A percentile compares a stretch with the other conserved stretches of the same genome.
These are phyloP conservation scores for Amphicarpaea edgeworthii DNA, from an alignment of 306 rosid species.

Conservation along the genomic window DNA sequence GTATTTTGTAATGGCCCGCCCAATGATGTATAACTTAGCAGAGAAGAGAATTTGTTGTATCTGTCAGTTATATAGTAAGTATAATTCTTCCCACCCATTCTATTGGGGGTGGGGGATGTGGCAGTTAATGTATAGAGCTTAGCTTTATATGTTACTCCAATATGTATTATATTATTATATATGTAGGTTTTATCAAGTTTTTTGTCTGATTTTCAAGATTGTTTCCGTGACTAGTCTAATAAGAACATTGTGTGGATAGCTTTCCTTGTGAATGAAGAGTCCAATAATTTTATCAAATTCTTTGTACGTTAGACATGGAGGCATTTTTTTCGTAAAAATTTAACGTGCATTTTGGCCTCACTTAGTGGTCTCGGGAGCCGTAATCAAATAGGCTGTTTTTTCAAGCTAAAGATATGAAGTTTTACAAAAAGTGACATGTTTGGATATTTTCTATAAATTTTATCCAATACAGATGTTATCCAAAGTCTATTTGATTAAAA, in stretches of 20 bases:
- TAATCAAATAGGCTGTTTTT: too few relatives aligned
- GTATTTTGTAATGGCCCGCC: slow-evolving; percentile 11
- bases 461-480: too few relatives aligned
- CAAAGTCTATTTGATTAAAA: too few relatives aligned
- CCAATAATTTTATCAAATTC: slow-evolving; percentile 3
- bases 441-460: too few relatives aligned
- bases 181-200: slow-evolving; percentile 29
- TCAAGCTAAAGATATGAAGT: too few relatives aligned
- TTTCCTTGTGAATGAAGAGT: neutral
- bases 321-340: too few relatives aligned
- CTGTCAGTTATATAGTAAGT: slow-evolving; percentile 16
- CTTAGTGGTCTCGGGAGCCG: too few relatives aligned
- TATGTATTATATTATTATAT: slow-evolving; percentile 30
- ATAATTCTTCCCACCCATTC: slow-evolving; percentile 26
- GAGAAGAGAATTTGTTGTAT: slow-evolving; percentile 30
- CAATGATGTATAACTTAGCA: slow-evolving; percentile 30
- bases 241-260: slow-evolving; percentile 24
- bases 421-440: too few relatives aligned
- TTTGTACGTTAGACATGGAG: too few relatives aligned
- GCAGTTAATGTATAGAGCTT: slow-evolving; percentile 43
- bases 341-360: too few relatives aligned
- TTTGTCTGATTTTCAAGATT: slow-evolving; percentile 26
- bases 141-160: slow-evolving; percentile 31
- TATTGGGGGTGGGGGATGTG: slow-evolving; percentile 37
- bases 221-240: neutral